Base-by-base conservation (phyloP, 768 basidiomycete genomes). In the Thelephora ganbajun region DNA sequence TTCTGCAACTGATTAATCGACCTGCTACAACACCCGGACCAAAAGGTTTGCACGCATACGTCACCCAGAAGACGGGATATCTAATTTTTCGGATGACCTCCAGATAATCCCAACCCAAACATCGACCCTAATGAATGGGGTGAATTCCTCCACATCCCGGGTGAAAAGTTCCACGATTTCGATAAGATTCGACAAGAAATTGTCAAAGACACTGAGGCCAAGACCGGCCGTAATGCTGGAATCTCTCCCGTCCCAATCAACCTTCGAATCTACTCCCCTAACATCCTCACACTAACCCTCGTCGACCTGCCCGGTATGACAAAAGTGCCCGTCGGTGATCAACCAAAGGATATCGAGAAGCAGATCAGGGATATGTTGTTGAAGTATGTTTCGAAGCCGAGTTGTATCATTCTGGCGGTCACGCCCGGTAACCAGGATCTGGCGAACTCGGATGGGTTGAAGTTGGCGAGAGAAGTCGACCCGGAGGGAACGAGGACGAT, bases 171-270 rank as follows among this genome's bases (percentile, higher is more conserved):
- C 67, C 89, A 83, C 63, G 94, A 99, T 69, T 99, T 99, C 68
- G 73, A 80, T 65, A 93, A 96, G 73, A 96, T 98, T 61, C 74
- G 94, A 49, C 88, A 84, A 35, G 96, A 99, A 66, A 99, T 99
- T 54, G 76, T 97, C 26, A 80, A 82, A 53, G 96, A 99, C 63
- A 99, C 96, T 1, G 96, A 98, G 61, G 87, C 88, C 50, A 98
- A 98, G 76, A 99, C 96, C 0, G 96, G 96, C 50, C 87, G 86
- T 65, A 99, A 99, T 61, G 93, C 94, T 36, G 94, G 96, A 50
- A 97, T 98, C 59, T 98, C 96, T 1, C 91, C 96, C 12, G 77
- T 81, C 50, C 92, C 96, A 48, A 99, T 98, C 76, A 98, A 98
- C 67, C 70, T 99, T 48, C 89, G 96, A 51, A 86, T 99, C 64